These are phyloP conservation scores for Azolla pinnata DNA, from an alignment of 75 land plant genomes.

Conservation along the genomic window DNA sequence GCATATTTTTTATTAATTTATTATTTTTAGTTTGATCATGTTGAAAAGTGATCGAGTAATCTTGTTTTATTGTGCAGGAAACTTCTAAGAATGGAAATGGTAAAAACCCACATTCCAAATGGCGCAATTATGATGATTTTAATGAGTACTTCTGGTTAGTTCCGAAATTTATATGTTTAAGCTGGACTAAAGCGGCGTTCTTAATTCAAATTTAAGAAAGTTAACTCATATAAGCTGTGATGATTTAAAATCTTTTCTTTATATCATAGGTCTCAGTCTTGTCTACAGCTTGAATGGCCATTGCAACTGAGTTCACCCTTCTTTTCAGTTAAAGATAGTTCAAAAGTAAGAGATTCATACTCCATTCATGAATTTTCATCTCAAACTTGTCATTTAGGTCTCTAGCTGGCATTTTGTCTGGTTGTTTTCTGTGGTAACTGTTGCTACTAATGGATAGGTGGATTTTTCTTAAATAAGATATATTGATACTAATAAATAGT, in stretches of 20 bases:
- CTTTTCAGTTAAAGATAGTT: neutral
- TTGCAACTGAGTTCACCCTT: neutral
- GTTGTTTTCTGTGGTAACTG: no score
- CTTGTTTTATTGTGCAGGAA: neutral
- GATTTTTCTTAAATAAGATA: no score
- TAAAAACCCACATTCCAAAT: constrained; percentile 70
- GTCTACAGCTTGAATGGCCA: neutral
- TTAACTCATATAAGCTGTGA: neutral
- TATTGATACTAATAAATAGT: neutral
- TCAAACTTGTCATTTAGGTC: neutral
- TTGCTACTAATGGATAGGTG: no score
- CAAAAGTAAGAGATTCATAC: neutral
- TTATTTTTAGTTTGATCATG: no score
- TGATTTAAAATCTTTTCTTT: neutral
- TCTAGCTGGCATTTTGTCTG: neutral
- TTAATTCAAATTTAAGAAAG: neutral
- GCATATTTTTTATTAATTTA: constrained; percentile 6
- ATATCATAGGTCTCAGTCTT: neutral
- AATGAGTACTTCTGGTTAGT: constrained; percentile 80
- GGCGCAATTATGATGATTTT: constrained; percentile 94
- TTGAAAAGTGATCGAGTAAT: no score
- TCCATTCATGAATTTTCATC: neutral
- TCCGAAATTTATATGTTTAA: neutral
- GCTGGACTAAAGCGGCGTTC: neutral
- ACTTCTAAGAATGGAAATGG: constrained; percentile 21